These are phyloP conservation scores for Fonsecaea monophora DNA, from an alignment of 2,329 filamentous ascomycete species.

Conservation along the genomic window DNA sequence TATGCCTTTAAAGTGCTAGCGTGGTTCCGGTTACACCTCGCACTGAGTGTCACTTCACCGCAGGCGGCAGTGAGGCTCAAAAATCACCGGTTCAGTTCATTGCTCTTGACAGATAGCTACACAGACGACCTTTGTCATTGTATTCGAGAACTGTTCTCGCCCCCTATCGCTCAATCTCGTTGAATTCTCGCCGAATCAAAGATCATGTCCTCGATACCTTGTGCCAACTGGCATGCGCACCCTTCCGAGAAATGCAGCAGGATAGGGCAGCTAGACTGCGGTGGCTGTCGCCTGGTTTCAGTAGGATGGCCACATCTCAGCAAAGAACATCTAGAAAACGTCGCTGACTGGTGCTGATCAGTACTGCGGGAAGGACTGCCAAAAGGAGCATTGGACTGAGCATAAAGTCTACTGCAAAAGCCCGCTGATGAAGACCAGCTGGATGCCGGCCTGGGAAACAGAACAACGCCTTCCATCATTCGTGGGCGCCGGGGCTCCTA, in stretches of 20 bases:
- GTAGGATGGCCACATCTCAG: background rate
- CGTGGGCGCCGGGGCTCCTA: background rate
- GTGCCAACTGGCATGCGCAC: too few species aligned
- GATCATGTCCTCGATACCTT: too few species aligned
- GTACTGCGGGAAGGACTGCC: background rate
- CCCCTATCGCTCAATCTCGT: too few species aligned
- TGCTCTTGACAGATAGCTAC: too few species aligned
- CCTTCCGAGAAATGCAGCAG: background rate
- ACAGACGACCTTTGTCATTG: too few species aligned
- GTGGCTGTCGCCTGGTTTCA: constrained; percentile 7
- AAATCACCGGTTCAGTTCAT: too few species aligned
- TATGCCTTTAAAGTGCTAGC: too few species aligned
- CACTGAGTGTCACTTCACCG: too few species aligned
- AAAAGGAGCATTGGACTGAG: background rate
- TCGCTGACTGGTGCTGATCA: background rate
- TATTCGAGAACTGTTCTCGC: too few species aligned
- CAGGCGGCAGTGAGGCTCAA: too few species aligned
- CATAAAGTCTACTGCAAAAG: background rate
- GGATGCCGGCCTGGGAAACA: background rate
- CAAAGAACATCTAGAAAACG: background rate
- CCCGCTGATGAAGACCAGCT: background rate
- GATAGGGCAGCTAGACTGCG: constrained; percentile 1
- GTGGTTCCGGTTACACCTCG: too few species aligned
- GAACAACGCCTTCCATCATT: background rate
- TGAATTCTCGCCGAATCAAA: too few species aligned